These are phyloP conservation scores for Hericium coralloides DNA, from an alignment of 768 basidiomycete genomes.

Conservation along the genomic window DNA sequence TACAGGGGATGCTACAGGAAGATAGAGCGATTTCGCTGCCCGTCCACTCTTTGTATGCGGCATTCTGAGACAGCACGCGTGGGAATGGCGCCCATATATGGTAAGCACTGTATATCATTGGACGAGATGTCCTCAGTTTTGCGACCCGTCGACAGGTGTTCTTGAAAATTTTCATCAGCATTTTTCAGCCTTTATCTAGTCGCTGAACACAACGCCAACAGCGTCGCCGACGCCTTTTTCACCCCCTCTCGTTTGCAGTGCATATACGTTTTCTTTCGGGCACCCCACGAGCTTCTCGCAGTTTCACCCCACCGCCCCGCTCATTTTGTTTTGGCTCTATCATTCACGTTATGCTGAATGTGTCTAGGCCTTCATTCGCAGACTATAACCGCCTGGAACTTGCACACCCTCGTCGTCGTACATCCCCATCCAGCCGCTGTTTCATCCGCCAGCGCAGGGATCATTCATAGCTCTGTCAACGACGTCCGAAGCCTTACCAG, in stretches of 20 bases:
- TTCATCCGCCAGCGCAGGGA: not conserved
- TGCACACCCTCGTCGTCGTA: not conserved
- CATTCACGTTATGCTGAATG: no score
- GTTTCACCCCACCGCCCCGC: no score
- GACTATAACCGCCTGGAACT: no score
- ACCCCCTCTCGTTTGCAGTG: not conserved
- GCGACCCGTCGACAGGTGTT: constrained; percentile 5
- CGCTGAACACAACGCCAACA: not conserved
- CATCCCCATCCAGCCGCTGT: not conserved
- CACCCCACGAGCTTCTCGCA: no score
- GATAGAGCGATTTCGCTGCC: no score
- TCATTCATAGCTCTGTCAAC: not conserved
- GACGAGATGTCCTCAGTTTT: not conserved
- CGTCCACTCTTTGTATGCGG: no score
- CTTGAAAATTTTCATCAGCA: constrained; percentile 16
- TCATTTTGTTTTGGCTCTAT: no score
- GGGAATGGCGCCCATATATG: constrained; percentile 6
- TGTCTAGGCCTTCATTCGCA: no score
- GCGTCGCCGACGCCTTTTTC: not conserved
- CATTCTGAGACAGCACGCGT: not conserved
- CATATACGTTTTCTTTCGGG: not conserved
- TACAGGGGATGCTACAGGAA: no score
- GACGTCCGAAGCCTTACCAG: not conserved
- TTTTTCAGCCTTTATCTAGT: constrained; percentile 6
- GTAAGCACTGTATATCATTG: constrained; percentile 2